Evolutionary conservation across 2,329 filamentous ascomycete species (phyloP).

Genomic region (Aspergillus sp.): DNA sequence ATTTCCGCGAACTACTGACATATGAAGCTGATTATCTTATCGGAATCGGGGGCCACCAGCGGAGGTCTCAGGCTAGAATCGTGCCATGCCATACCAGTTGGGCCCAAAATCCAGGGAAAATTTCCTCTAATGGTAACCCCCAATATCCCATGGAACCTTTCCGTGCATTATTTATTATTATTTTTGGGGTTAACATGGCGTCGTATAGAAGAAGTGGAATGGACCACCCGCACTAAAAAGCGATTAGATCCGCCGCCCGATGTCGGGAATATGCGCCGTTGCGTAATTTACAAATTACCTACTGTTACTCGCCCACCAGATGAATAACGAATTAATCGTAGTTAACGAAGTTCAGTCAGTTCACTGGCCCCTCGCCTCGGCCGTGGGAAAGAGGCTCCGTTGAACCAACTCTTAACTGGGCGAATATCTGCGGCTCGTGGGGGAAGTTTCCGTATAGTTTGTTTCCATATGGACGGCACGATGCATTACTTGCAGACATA

Average conservation of each 20-base stretch:
- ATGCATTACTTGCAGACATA: too few species aligned
- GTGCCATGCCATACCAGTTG: neutral
- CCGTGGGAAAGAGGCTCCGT: neutral
- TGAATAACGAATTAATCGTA: too few species aligned
- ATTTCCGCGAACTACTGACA: too few species aligned
- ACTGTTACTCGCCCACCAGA: neutral
- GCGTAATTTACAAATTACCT: neutral
- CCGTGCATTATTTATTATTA: too few species aligned
- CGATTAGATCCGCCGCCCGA: slow-evolving; percentile 18
- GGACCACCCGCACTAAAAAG: neutral
- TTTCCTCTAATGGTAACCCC: too few species aligned
- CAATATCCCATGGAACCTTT: too few species aligned
- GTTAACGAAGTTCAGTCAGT: too few species aligned
- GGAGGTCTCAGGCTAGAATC: neutral
- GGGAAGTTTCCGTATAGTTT: neutral
- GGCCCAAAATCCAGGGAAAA: neutral
- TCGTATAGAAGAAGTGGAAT: neutral
- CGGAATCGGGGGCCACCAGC: neutral
- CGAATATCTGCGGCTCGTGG: too few species aligned
- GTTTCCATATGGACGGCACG: neutral
- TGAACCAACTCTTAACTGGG: too few species aligned
- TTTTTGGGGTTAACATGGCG: too few species aligned
- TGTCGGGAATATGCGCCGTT: slow-evolving; percentile 10
- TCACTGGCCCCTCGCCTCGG: too few species aligned
- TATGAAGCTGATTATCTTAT: neutral